Conservation (phyloP, 495 filamentous ascomycete genomes). For the Friedmanniomyces simplex region DNA sequence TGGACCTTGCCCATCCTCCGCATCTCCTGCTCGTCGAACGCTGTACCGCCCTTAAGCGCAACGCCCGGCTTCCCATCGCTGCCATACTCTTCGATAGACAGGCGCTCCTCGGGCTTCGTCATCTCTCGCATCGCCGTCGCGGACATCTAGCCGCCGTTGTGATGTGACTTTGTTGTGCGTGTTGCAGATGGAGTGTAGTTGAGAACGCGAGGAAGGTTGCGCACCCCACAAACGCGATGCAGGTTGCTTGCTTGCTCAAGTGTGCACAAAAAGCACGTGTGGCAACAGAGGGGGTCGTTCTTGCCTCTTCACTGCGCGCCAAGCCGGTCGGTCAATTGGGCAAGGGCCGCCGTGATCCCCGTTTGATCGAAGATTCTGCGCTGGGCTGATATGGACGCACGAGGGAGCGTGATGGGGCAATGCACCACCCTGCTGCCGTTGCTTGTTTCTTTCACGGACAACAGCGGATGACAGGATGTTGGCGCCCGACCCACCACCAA, state of each 20-base stretch:
- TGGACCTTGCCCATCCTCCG: constrained; percentile 15
- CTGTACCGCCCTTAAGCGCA: constrained; percentile 3
- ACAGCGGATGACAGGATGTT: neutral
- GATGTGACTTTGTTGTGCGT: neutral
- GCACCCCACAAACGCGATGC: neutral
- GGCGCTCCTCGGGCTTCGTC: neutral
- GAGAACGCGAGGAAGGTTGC: neutral
- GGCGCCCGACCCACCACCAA: neutral
- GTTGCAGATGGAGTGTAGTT: neutral
- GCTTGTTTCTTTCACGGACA: neutral
- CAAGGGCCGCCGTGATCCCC: neutral
- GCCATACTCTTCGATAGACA: constrained; percentile 2
- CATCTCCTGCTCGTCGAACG: constrained; percentile 11
- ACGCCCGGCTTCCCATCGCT: neutral
- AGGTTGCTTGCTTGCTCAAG: neutral
- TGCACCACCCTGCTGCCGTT: neutral
- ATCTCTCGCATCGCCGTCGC: neutral
- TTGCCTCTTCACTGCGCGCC: neutral
- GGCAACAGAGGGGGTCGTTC: neutral
- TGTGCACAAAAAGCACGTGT: neutral
- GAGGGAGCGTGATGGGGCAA: neutral
- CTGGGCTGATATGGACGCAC: neutral
- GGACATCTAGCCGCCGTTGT: neutral
- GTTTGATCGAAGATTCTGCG: neutral
- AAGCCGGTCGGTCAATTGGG: neutral